These are phyloP conservation scores for Volvariella surrecta DNA, from an alignment of 1,284 basidiomycete genomes.

Conservation along the genomic window DNA sequence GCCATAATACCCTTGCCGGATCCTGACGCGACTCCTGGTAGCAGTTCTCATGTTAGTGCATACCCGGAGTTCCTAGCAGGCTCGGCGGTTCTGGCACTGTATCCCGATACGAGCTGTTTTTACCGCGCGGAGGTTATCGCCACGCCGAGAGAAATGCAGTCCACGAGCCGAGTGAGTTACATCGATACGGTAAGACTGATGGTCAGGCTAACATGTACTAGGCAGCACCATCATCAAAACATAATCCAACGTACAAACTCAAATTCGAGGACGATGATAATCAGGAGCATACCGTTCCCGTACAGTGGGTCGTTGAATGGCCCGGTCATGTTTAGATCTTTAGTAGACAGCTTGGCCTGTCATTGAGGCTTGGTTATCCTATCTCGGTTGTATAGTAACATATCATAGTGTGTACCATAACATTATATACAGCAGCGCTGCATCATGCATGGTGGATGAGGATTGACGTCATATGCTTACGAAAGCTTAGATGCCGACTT, in stretches of 20 bases:
- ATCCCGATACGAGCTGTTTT: conserved; percentile 82
- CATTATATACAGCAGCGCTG: no score
- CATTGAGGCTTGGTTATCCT: no score
- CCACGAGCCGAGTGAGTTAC: conserved; percentile 37
- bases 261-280: conserved; percentile 81
- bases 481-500: no score
- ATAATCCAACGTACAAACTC: conserved; percentile 54
- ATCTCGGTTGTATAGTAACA: no score
- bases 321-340: conserved; percentile 29
- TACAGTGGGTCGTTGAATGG: conserved; percentile 73
- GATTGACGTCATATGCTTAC: no score
- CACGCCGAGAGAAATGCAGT: conserved; percentile 49
- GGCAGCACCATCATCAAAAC: conserved; percentile 32
- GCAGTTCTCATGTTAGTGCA: conserved; percentile 52
- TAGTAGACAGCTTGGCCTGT: no score
- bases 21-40: conserved; percentile 45
- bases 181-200: conserved; percentile 9
- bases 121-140: conserved; percentile 74
- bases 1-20: conserved; percentile 74
- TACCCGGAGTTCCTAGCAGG: conserved; percentile 67
- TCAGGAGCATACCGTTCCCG: conserved; percentile 62
- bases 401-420: no score
- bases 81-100: conserved; percentile 70
- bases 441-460: no score
- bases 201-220: conserved; percentile 8